Evolutionary conservation across 176 grass and related monocot species (phyloP), one percentile per base, ranked within the genome.

Genomic region (Paspalum notatum): DNA sequence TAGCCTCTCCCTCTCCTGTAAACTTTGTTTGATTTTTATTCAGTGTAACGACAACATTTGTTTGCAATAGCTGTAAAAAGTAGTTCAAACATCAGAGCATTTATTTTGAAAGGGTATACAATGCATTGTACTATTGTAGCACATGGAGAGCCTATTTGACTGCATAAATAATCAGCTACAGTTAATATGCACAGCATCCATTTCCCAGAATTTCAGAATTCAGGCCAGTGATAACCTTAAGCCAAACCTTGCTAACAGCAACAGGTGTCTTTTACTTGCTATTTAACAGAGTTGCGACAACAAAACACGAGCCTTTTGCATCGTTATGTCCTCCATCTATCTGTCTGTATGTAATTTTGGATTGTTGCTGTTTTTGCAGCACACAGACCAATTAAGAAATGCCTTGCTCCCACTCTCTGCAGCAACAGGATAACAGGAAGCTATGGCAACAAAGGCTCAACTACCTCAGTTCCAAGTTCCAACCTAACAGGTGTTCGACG

Each of bases 401-500:
- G 27, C 7, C 27, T 41, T 80, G 2, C 50, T 56, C 37, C 40
- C 17, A 37, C 38, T 18, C 15, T 24, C 1, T 43, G 49, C 66
- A 42, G 42, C 12, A 45, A 17, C 0, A 39, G 22, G 50, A 32
- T 42, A 4, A 51, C 44, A 21, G 8, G 24, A 20, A 63, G 57
- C 57, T 50, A 58, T 0, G 25, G 17, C 54, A 9, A 55, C 32
- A 12, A 46, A 18, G 53, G 27, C 58, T 38, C 3, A 67, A 22
- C 59, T 2, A 75, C 15, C 18, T 42, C 53, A 7, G n/a, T n/a
- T n/a, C n/a, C n/a, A n/a, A n/a, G 32, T 32, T 32, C 32, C 32
- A 32, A 32, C 32, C 32, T 32, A 32, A 32, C 32, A 32, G 22
- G 14, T 68, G 74, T 79, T 84, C 32, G 81, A 80, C 55, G 49